Evolutionary conservation across 352 stramenopile genomes (phyloP).

Genomic region (Thraustochytrium sp.): DNA sequence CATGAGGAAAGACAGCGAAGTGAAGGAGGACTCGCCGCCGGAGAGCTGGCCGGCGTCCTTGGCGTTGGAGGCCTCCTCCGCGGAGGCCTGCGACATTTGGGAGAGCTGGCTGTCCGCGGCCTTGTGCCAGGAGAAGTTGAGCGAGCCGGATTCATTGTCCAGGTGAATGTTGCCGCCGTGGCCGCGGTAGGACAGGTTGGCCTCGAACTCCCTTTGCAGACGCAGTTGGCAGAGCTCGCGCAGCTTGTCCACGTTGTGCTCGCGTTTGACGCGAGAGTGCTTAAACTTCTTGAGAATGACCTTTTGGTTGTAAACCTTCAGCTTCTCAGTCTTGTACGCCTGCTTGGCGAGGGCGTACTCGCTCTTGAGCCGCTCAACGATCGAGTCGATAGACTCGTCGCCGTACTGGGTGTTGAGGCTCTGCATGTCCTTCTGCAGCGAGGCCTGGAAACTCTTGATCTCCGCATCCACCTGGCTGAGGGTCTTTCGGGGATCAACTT

Average conservation of each 20-base stretch:
- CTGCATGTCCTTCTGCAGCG: not conserved
- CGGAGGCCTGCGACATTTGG: not conserved
- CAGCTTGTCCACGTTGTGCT: not conserved
- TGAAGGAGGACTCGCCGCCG: conserved; percentile 90
- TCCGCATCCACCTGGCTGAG: not conserved
- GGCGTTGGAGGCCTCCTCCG: not conserved
- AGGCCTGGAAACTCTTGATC: not conserved
- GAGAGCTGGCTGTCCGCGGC: not conserved
- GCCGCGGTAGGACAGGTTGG: not conserved
- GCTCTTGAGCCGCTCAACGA: not conserved
- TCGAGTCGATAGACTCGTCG: not conserved
- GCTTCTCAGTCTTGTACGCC: not conserved
- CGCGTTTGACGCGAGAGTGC: not conserved
- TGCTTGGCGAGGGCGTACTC: not conserved
- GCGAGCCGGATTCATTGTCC: not conserved
- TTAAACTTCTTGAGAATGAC: not conserved
- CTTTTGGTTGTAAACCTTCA: not conserved
- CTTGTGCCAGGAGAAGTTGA: not conserved
- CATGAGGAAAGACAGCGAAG: conserved; percentile 90
- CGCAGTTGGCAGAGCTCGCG: not conserved
- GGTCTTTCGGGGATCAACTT: not conserved
- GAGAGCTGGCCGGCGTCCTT: conserved; percentile 33
- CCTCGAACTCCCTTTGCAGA: not conserved
- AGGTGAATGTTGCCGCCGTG: not conserved
- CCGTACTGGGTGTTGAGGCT: not conserved